phyloP scores from a whole-genome alignment of 768 basidiomycete species.

The Lactarius deliciosus region DNA sequence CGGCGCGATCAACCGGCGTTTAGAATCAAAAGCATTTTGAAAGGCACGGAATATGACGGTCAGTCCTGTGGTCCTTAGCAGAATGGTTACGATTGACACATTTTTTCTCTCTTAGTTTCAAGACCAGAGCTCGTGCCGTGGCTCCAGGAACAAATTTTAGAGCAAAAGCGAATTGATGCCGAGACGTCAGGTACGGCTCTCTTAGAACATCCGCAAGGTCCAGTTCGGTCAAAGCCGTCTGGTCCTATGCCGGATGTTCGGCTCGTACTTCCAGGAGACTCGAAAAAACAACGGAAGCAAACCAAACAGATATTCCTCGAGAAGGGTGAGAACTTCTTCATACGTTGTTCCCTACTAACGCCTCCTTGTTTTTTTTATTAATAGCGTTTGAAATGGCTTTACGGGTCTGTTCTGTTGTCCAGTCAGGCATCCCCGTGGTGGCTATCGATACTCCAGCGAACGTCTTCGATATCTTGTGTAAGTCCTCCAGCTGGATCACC shows the following conservation, averaged over 20 bases:
- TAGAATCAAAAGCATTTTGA: constrained; percentile 81
- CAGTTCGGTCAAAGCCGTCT: constrained; percentile 39
- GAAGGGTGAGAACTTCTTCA: constrained; percentile 47
- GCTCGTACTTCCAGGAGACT: constrained; percentile 63
- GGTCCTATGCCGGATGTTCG: constrained; percentile 50
- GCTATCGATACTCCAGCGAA: constrained; percentile 64
- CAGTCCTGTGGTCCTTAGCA: constrained; percentile 30
- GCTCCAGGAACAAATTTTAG: constrained; percentile 74
- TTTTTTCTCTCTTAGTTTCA: constrained; percentile 41
- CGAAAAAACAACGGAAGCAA: constrained; percentile 72
- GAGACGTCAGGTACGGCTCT: constrained; percentile 57
- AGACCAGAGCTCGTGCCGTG: constrained; percentile 70
- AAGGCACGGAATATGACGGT: constrained; percentile 76
- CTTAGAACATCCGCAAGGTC: constrained; percentile 40
- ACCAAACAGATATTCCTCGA: constrained; percentile 69
- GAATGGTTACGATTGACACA: constrained; percentile 13
- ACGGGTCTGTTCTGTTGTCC: constrained; percentile 58
- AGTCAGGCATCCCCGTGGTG: constrained; percentile 63
- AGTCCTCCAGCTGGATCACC: constrained; percentile 59
- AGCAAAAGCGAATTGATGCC: constrained; percentile 74
- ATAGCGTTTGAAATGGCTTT: constrained; percentile 63
- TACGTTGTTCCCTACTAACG: neutral
- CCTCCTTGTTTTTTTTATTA: neutral
- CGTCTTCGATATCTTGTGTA: constrained; percentile 63
- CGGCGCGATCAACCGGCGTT: constrained; percentile 66